These are phyloP conservation scores for Geotrichum armillariae DNA, from an alignment of 1,139 yeast genomes.

Conservation along the genomic window DNA sequence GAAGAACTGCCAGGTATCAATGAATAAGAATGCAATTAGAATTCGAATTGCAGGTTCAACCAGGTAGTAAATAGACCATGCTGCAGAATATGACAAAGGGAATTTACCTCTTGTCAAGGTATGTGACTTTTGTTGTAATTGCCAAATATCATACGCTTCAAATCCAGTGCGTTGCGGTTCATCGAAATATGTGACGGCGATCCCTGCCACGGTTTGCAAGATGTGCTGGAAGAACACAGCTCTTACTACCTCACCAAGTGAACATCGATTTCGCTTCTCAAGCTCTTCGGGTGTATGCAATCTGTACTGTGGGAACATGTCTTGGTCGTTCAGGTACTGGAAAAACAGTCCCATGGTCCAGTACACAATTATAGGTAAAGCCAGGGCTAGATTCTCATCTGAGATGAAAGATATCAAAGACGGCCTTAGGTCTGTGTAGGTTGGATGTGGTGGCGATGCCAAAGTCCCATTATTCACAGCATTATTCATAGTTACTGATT, in stretches of 20 bases:
- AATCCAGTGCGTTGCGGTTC: conserved; percentile 67
- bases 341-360: conserved; percentile 73
- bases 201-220: conserved; percentile 75
- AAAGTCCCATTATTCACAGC: conserved; percentile 11
- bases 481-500: neutral
- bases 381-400: conserved; percentile 14
- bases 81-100: conserved; percentile 20
- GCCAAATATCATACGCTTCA: conserved; percentile 71
- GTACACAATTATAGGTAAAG: conserved; percentile 16
- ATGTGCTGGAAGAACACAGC: conserved; percentile 85
- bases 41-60: conserved; percentile 56
- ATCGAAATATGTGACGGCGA: conserved; percentile 55
- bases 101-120: conserved; percentile 12
- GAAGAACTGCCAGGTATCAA: conserved; percentile 95
- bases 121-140: conserved; percentile 9
- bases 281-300: conserved; percentile 61
- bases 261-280: conserved; percentile 67
- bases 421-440: conserved; percentile 12
- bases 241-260: conserved; percentile 63
- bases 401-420: conserved; percentile 18
- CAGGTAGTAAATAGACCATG: conserved; percentile 49
- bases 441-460: conserved; percentile 14
- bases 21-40: conserved; percentile 61
- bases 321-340: conserved; percentile 69
- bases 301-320: conserved; percentile 77